Conservation (phyloP, 1,284 basidiomycete genomes). For the Amylostereum chailletii region DNA sequence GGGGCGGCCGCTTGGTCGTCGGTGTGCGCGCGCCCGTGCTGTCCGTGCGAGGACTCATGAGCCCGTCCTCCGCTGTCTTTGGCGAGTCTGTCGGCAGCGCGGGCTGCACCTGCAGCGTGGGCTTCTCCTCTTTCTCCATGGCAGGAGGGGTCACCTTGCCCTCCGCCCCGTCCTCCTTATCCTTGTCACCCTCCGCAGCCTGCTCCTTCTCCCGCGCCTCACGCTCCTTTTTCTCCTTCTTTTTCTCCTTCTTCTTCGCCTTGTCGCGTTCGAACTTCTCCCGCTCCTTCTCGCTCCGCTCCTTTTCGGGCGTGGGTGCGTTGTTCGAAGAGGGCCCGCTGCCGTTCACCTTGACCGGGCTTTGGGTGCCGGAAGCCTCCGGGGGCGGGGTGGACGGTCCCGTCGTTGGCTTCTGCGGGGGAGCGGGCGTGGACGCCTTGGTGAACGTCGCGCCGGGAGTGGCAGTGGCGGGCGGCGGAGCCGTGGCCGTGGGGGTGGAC, state of each 20-base stretch:
- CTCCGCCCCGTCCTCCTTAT: conserved; percentile 7
- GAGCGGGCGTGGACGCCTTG: conserved; percentile 27
- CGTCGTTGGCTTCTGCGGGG: conserved; percentile 20
- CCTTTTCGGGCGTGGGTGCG: conserved; percentile 23
- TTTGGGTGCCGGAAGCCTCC: conserved; percentile 24
- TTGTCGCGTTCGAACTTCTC: conserved; percentile 52
- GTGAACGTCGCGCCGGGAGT: conserved; percentile 21
- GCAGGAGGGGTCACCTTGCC: conserved; percentile 10
- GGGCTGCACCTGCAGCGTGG: conserved; percentile 26
- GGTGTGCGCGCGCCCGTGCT: conserved; percentile 58
- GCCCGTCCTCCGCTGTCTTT: conserved; percentile 26
- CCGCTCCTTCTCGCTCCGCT: conserved; percentile 34
- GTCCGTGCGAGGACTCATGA: conserved; percentile 45
- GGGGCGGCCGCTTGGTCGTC: conserved; percentile 47
- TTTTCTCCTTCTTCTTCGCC: conserved; percentile 45
- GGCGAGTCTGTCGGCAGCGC: conserved; percentile 19
- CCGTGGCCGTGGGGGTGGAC: conserved; percentile 31
- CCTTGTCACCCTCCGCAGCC: conserved; percentile 9
- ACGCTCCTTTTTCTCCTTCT: conserved; percentile 28
- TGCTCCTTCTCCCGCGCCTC: conserved; percentile 23
- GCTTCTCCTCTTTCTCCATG: conserved; percentile 28
- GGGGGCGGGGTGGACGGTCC: conserved; percentile 23
- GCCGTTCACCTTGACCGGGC: conserved; percentile 31
- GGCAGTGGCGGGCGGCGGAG: conserved; percentile 24
- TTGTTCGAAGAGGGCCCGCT: conserved; percentile 23